phyloP scores from a whole-genome alignment of 352 stramenopile species.

The Globisporangium emineosum region DNA sequence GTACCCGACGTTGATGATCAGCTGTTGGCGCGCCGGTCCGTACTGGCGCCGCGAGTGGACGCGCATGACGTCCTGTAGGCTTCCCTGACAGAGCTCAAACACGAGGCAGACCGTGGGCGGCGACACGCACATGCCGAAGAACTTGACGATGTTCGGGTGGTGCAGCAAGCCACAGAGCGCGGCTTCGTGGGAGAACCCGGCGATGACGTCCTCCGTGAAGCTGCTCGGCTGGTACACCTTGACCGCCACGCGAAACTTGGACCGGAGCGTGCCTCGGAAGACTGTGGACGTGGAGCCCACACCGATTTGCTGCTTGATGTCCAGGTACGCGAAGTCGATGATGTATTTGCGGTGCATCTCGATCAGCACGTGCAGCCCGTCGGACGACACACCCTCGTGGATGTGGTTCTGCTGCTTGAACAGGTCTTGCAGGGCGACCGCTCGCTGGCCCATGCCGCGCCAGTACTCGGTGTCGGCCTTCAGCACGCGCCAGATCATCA shows the following conservation, averaged over 20 bases:
- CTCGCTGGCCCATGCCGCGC: conserved; percentile 56
- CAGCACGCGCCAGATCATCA: conserved; percentile 71
- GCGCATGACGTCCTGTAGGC: conserved; percentile 37
- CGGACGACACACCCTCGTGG: conserved; percentile 52
- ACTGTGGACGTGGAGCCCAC: conserved; percentile 57
- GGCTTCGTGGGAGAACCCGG: conserved; percentile 80
- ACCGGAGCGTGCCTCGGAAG: conserved; percentile 69
- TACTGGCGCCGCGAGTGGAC: conserved; percentile 25
- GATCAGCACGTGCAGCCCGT: conserved; percentile 62
- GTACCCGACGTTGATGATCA: conserved; percentile 51
- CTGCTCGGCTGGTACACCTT: conserved; percentile 73
- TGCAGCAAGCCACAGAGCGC: conserved; percentile 64
- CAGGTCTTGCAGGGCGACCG: conserved; percentile 43
- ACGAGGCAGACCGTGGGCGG: conserved; percentile 73
- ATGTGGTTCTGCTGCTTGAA: conserved; percentile 51
- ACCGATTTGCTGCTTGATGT: conserved; percentile 50
- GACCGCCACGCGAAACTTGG: no score
- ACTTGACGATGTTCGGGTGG: conserved; percentile 81
- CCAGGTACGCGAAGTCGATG: conserved; percentile 67
- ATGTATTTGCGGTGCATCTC: conserved; percentile 76
- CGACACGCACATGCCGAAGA: conserved; percentile 82
- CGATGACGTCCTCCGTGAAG: conserved; percentile 58
- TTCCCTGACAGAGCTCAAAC: conserved; percentile 50
- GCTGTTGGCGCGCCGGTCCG: conserved; percentile 24
- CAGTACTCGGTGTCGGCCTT: conserved; percentile 72